Base-by-base conservation (phyloP, 345 rosid genomes). In the Moricandia moricandioides region DNA sequence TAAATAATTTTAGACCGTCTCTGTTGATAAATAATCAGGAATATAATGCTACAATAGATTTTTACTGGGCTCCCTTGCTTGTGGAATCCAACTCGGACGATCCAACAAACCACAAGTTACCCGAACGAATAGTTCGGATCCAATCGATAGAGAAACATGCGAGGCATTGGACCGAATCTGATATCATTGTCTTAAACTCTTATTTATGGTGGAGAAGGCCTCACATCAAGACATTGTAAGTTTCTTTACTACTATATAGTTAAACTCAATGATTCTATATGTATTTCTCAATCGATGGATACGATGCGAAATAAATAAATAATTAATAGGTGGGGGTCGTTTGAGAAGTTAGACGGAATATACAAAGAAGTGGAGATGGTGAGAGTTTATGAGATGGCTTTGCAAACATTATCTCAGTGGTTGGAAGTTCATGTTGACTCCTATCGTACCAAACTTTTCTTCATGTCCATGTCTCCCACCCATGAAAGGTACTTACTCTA, bases 1-100 rank as follows among this genome's bases (percentile, higher is more conserved):
- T 56, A 73, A 73, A 65, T 31, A 43, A 40, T 21, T 4, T 26
- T 33, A 18, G 18, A 10, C n/a, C 8, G 3, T 33, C 12, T 21
- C 27, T 37, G 26, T 52, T 16, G 16, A 62, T 76, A 66, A 52
- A 72, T 62, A 7, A 66, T 70, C 37, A 95, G 98, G 91, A 89
- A 71, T 90, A 89, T 65, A 95, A 95, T 76, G 93, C 93, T 1
- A 82, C 92, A 3, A 83, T 95, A 21, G 97, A 95, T 74, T 95
- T 85, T 72, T 95, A 89, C 66, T 92, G 98, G 99, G 91, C 92
- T 1, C 98, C 99, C 3, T 78, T 95, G 77, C 72, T 95, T 45
- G 98, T 95, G 40, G 97, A 95, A 84, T 95, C 99, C 7, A 92
- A 95, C 83, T 90, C 96, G 0, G 98, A 95, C 30, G 90, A 92